These are phyloP conservation scores for Neoboletus magnificus DNA, from an alignment of 768 basidiomycete species.

Conservation along the genomic window DNA sequence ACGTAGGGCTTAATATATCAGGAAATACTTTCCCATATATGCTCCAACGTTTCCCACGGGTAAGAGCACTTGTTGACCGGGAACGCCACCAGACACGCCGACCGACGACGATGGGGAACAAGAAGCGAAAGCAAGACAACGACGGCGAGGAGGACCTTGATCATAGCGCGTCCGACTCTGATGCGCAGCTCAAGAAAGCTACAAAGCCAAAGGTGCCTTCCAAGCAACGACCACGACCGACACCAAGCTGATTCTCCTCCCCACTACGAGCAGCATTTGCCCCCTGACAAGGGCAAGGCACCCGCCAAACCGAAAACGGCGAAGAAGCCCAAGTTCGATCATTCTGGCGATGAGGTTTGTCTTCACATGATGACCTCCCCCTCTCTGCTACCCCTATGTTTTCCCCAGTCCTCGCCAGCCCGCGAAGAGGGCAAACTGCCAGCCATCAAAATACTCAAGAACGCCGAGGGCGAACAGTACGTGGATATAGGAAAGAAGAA, in stretches of 20 bases:
- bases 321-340: conserved; percentile 37
- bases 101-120: background rate
- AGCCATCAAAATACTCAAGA: conserved; percentile 13
- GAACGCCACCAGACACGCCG: background rate
- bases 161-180: conserved; percentile 14
- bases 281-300: conserved; percentile 9
- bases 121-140: background rate
- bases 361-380: background rate
- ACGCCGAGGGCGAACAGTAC: conserved; percentile 41
- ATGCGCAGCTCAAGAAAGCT: conserved; percentile 5
- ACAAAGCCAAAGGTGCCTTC: conserved; percentile 14
- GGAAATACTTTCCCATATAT: conserved; percentile 25
- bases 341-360: conserved; percentile 7
- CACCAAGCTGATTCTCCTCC: background rate
- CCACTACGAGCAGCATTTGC: background rate
- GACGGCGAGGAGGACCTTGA: conserved; percentile 3
- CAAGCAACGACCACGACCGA: background rate
- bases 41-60: background rate
- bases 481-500: conserved; percentile 71
- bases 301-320: conserved; percentile 17
- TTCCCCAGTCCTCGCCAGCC: conserved; percentile 11
- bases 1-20: conserved; percentile 32
- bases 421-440: background rate
- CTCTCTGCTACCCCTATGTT: conserved; percentile 16
- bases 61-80: background rate